Base-by-base conservation (phyloP, 306 rosid genomes). In the Cicer yamashitae region DNA sequence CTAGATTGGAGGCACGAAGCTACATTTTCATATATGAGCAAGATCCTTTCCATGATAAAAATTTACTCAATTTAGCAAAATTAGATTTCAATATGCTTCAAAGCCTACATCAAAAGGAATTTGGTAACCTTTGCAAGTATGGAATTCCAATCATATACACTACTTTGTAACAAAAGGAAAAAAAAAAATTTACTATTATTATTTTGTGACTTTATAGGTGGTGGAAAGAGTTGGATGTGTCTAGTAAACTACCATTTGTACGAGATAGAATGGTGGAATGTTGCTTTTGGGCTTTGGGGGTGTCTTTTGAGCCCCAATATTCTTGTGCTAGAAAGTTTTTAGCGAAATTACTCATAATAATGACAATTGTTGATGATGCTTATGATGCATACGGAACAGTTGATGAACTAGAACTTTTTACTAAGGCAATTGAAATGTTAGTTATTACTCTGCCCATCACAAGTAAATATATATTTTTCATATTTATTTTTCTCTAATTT, bases 51-150 rank as follows among this genome's bases (percentile, higher is more conserved):
- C 79, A 60, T 57, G 71, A 56, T 38, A 53, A 66, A 52, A 41
- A 14, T 50, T 30, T 82, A 5, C 70, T 73, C 15, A 30, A 7
- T 65, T 77, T 14, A 15, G 13, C 11, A 30, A 30, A 30, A 30
- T 30, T 30, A 30, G 34, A 30, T 30, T 30, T 30, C n/a, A 76
- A 3, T 81, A 30, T 30, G 34, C 34, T 30, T 3, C 34, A 30
- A 30, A 30, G 34, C 5, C 34, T 30, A 30, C 34, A 87, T n/a
- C 69, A 37, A 7, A 69, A 77, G 10, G 85, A 87, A 61, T 39
- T 82, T 4, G 40, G 80, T 48, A 12, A 79, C 2, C 22, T 84
- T 1, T 39, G 74, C 53, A 80, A 54, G 89, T 86, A 56, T 13
- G 34, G 53, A 6, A 11, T 15, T 48, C 3, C 14, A 3, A 30